Conservation (phyloP, 192 early-diverging fungal genomes). For the Diversispora eburnea region DNA sequence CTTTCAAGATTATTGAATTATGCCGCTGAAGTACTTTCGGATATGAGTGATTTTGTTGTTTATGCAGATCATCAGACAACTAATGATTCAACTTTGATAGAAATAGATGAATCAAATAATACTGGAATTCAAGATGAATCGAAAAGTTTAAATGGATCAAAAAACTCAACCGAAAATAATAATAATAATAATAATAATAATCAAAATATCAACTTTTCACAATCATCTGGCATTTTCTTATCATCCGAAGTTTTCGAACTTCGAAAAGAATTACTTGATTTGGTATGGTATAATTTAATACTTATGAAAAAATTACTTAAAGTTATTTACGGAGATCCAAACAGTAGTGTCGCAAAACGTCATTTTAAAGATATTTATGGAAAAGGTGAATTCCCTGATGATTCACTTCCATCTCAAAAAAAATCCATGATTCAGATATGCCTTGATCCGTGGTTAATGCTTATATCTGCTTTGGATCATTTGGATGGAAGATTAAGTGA, state of each 20-base stretch:
- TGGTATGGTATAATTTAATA: slow-evolving; percentile 20
- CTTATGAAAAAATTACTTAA: slow-evolving; percentile 13
- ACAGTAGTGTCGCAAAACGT: slow-evolving; percentile 15
- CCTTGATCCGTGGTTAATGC: slow-evolving; percentile 23
- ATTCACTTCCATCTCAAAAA: slow-evolving; percentile 28
- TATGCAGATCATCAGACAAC: slow-evolving; percentile 25
- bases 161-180: not conserved
- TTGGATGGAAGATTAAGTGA: slow-evolving; percentile 28
- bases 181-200: slow-evolving; percentile 13
- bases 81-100: not conserved
- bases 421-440: slow-evolving; percentile 26
- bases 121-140: not conserved
- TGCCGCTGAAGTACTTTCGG: slow-evolving; percentile 26
- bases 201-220: not conserved
- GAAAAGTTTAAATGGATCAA: not conserved
- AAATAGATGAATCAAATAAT: not conserved
- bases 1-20: slow-evolving; percentile 26
- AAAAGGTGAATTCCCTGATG: slow-evolving; percentile 24
- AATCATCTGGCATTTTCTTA: not conserved
- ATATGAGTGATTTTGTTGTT: slow-evolving; percentile 25
- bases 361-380: slow-evolving; percentile 29
- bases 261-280: slow-evolving; percentile 16
- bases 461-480: slow-evolving; percentile 29
- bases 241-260: slow-evolving; percentile 26
- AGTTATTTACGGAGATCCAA: slow-evolving; percentile 14